Evolutionary conservation across 148 eudicot genomes (phyloP).

Genomic region (Agrostemma githago): DNA sequence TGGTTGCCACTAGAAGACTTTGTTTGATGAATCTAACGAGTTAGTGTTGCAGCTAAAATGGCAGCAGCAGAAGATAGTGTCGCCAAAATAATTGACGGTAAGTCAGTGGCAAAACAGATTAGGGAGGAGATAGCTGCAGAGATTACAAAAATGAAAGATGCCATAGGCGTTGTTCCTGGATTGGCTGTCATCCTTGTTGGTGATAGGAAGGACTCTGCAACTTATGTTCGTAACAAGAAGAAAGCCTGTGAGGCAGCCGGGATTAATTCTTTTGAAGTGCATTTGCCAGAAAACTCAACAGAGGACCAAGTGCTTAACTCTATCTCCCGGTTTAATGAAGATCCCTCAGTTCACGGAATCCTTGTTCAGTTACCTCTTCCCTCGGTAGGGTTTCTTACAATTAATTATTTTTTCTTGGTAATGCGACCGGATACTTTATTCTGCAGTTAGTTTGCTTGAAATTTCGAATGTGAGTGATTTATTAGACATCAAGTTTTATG

Average conservation of each 20-base stretch:
- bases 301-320: constrained; percentile 72
- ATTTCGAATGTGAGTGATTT: background rate
- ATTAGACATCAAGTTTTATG: background rate
- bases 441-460: background rate
- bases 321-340: constrained; percentile 71
- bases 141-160: constrained; percentile 70
- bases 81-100: constrained; percentile 81
- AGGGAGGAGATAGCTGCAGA: constrained; percentile 75
- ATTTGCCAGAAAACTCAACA: constrained; percentile 57
- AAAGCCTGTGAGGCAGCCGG: constrained; percentile 82
- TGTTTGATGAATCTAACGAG: background rate
- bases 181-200: constrained; percentile 93
- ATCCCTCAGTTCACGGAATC: constrained; percentile 77
- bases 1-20: background rate
- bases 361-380: constrained; percentile 95
- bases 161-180: constrained; percentile 75
- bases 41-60: constrained; percentile 44
- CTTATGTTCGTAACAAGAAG: constrained; percentile 87
- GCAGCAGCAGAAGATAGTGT: constrained; percentile 38
- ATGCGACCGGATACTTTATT: background rate
- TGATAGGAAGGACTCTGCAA: constrained; percentile 86
- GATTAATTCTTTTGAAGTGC: constrained; percentile 74
- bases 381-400: constrained; percentile 48
- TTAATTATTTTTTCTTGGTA: background rate
- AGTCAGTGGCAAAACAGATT: constrained; percentile 61